Percentiles rank a stretch among this genome's conserved stretches.
These are phyloP conservation scores for Tilletia walkeri DNA, from an alignment of 1,284 basidiomycete genomes.

Conservation along the genomic window DNA sequence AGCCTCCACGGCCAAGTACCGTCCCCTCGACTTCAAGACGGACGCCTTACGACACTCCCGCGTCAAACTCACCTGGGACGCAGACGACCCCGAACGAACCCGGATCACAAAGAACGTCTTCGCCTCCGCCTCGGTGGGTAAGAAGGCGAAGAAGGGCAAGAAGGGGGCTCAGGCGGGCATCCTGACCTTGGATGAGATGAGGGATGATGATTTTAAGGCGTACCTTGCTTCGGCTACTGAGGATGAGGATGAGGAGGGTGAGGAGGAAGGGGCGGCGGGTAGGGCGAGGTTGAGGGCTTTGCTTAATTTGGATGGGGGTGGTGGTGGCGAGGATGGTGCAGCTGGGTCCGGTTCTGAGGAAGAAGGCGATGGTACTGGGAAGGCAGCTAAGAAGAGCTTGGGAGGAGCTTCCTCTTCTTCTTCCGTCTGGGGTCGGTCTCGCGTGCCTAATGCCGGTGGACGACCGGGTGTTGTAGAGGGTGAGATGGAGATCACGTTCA, in stretches of 20 bases:
- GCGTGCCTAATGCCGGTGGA: neutral
- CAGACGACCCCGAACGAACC: constrained; percentile 86
- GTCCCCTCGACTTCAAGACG: constrained; percentile 86
- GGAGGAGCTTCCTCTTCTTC: neutral
- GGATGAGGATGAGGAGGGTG: constrained; percentile 25
- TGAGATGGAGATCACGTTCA: constrained; percentile 54
- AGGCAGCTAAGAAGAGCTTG: neutral
- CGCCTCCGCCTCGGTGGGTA: neutral
- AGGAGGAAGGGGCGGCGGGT: constrained; percentile 28
- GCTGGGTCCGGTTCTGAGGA: constrained; percentile 12
- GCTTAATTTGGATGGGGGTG: constrained; percentile 35
- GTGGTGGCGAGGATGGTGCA: constrained; percentile 20
- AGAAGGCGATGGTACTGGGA: neutral
- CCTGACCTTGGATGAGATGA: constrained; percentile 37
- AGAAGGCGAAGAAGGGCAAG: constrained; percentile 16
- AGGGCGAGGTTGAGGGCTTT: constrained; percentile 43
- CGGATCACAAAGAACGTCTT: constrained; percentile 61
- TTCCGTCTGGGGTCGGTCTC: constrained; percentile 7
- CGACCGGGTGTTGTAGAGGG: constrained; percentile 22
- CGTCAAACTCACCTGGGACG: constrained; percentile 97
- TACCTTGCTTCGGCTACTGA: constrained; percentile 53
- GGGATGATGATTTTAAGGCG: constrained; percentile 52
- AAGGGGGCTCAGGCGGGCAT: constrained; percentile 23
- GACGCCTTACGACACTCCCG: constrained; percentile 97
- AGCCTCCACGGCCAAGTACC: constrained; percentile 61